Conservation (phyloP, 2,329 filamentous ascomycete species). For the Neofusicoccum parvum region DNA sequence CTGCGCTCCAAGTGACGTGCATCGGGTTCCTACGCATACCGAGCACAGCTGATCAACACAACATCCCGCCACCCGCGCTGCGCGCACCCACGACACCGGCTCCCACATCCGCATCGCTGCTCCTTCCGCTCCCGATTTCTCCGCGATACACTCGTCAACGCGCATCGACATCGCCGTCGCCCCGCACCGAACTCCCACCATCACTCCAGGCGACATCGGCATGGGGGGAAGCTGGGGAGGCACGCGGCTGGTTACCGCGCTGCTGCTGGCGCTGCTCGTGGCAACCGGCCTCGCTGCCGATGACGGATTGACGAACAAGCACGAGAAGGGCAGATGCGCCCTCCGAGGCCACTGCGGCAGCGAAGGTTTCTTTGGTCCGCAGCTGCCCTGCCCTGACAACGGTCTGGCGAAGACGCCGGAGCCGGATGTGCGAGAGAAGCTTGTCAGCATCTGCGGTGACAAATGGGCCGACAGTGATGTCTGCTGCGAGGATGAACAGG, state of each 20-base stretch:
- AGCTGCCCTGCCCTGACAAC: conserved; percentile 93
- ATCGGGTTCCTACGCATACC: conserved; percentile 6
- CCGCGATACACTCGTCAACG: background rate
- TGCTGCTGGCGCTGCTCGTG: conserved; percentile 14
- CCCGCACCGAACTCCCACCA: background rate
- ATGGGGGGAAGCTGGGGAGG: conserved; percentile 21
- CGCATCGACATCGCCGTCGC: background rate
- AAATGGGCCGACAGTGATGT: conserved; percentile 84
- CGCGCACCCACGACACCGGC: background rate
- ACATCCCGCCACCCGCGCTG: conserved; percentile 9
- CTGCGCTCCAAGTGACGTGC: conserved; percentile 9
- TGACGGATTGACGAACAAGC: conserved; percentile 53
- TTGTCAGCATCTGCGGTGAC: conserved; percentile 82
- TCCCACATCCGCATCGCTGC: background rate
- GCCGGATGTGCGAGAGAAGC: conserved; percentile 69
- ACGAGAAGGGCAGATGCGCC: conserved; percentile 86
- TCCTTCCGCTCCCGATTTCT: background rate
- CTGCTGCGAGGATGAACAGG: conserved; percentile 83
- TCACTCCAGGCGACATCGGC: conserved; percentile 1
- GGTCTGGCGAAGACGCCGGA: conserved; percentile 75
- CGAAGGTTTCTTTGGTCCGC: conserved; percentile 83
- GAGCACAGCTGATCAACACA: conserved; percentile 16
- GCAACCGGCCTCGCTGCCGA: conserved; percentile 3
- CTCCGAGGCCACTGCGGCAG: conserved; percentile 91
- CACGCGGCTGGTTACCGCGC: conserved; percentile 18